phyloP scores from a whole-genome alignment of 495 filamentous ascomycete genomes.

The Annulohypoxylon stygium region DNA sequence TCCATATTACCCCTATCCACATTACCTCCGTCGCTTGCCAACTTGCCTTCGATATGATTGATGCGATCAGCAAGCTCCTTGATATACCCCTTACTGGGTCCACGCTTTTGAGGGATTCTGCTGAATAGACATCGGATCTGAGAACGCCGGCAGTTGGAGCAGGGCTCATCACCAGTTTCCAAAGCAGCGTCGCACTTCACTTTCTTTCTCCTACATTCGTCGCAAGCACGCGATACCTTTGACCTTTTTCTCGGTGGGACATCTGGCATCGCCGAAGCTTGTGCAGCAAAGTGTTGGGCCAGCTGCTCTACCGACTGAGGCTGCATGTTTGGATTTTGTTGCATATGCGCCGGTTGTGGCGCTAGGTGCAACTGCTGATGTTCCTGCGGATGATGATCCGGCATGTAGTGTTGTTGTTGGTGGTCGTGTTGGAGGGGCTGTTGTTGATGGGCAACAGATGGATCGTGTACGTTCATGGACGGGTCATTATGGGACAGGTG shows the following conservation, averaged over 20 bases:
- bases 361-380: conserved; percentile 44
- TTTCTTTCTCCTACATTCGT: conserved; percentile 97
- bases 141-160: conserved; percentile 86
- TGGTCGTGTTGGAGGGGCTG: conserved; percentile 31
- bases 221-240: conserved; percentile 93
- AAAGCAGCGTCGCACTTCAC: conserved; percentile 92
- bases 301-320: conserved; percentile 48
- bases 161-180: conserved; percentile 82
- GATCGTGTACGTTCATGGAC: conserved; percentile 25
- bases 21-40: conserved; percentile 52
- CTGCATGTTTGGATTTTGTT: conserved; percentile 50
- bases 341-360: conserved; percentile 50
- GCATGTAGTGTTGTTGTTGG: conserved; percentile 38
- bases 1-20: conserved; percentile 30
- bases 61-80: conserved; percentile 94
- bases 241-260: conserved; percentile 84
- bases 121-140: conserved; percentile 86
- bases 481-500: conserved; percentile 39
- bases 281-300: conserved; percentile 48
- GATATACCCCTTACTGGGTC: conserved; percentile 97
- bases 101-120: conserved; percentile 93
- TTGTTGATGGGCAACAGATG: conserved; percentile 25
- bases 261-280: conserved; percentile 59
- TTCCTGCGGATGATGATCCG: conserved; percentile 42
- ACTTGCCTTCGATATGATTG: conserved; percentile 80